phyloP scores from a whole-genome alignment of 2,329 filamentous ascomycete genomes.

The Nothopassalora personata region DNA sequence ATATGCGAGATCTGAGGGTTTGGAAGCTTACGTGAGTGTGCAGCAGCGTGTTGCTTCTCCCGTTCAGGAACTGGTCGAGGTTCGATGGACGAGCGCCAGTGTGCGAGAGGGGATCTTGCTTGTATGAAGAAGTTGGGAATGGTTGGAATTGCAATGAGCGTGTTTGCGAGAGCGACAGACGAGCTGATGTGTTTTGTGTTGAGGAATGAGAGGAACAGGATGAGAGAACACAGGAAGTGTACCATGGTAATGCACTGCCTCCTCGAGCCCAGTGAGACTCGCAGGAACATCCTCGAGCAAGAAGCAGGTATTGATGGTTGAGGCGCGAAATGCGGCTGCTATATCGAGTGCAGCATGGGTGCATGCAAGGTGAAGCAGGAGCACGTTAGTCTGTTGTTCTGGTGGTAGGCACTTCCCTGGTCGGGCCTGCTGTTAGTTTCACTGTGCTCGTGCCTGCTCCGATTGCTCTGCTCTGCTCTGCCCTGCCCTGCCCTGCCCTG shows the following conservation, averaged over 20 bases:
- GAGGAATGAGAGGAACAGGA: slow-evolving; percentile 9
- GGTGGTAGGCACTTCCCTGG: background rate
- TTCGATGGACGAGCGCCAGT: background rate
- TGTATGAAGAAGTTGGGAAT: slow-evolving; percentile 35
- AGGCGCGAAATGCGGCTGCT: background rate
- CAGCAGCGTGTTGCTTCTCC: background rate
- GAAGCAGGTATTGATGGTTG: slow-evolving; percentile 1
- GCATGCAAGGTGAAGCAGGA: background rate
- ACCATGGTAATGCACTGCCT: slow-evolving; percentile 15
- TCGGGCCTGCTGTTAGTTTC: background rate
- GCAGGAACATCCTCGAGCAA: slow-evolving; percentile 4
- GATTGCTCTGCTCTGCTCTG: background rate
- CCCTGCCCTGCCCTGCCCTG: background rate
- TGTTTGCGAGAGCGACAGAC: slow-evolving; percentile 17
- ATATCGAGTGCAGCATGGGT: background rate
- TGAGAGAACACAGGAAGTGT: slow-evolving; percentile 5
- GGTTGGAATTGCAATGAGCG: slow-evolving; percentile 27
- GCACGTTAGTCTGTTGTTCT: background rate
- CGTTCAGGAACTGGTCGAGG: background rate
- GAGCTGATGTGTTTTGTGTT: slow-evolving; percentile 16
- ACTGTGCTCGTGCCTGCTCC: background rate
- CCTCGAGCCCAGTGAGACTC: background rate
- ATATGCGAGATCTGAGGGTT: background rate
- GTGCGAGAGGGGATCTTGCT: background rate
- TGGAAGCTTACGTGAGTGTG: background rate